phyloP scores from a whole-genome alignment of 2,329 filamentous ascomycete species.

The Colletotrichum sp. region DNA sequence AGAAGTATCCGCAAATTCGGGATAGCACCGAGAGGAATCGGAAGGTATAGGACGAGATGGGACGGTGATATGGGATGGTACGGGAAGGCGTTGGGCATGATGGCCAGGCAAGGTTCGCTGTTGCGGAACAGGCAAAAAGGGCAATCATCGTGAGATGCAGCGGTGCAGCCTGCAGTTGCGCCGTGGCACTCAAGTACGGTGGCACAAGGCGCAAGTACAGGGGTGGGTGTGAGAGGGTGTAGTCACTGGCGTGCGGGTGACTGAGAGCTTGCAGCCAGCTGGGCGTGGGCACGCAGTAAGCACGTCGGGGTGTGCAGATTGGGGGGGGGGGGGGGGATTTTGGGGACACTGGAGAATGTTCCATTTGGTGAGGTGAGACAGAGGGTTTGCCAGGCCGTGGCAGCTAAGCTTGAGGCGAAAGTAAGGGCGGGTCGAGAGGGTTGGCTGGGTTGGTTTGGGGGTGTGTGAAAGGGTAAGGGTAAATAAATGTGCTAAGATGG shows the following conservation, averaged over 20 bases:
- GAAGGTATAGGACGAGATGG: background rate
- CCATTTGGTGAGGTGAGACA: background rate
- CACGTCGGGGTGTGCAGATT: background rate
- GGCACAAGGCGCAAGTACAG: background rate
- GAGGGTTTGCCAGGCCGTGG: background rate
- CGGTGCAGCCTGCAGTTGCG: background rate
- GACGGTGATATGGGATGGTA: background rate
- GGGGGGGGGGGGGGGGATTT: background rate
- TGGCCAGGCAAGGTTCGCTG: background rate
- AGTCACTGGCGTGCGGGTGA: background rate
- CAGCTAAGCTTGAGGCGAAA: background rate
- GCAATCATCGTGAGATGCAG: slow-evolving; percentile 4
- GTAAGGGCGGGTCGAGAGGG: background rate
- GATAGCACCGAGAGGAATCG: background rate
- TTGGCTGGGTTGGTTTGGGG: background rate
- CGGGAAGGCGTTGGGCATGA: background rate
- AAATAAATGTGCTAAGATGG: background rate
- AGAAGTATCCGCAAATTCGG: background rate
- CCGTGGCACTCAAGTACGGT: background rate
- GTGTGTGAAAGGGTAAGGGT: background rate
- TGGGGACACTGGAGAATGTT: background rate
- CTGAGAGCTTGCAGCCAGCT: background rate
- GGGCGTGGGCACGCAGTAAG: background rate
- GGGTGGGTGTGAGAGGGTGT: background rate
- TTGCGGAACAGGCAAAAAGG: background rate